Percentiles rank a stretch among this genome's conserved stretches.
Conservation (phyloP, 2,329 filamentous ascomycete species). For the Dactylellina leptospora region DNA sequence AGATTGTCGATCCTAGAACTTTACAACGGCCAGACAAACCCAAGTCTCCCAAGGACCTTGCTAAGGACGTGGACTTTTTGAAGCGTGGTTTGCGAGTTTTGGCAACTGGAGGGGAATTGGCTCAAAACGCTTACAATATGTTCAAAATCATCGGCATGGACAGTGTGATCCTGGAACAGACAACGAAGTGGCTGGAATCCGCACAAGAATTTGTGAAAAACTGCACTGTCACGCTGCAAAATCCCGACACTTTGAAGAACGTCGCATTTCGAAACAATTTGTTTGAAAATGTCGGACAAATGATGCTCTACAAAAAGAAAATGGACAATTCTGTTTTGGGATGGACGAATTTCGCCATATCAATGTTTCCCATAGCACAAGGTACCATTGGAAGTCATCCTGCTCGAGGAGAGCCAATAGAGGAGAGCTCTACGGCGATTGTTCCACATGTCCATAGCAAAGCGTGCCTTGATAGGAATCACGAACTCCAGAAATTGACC, state of each 20-base stretch:
- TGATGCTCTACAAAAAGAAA: conserved; percentile 48
- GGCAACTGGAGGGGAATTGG: conserved; percentile 29
- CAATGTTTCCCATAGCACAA: conserved; percentile 29
- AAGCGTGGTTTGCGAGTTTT: conserved; percentile 44
- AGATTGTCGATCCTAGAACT: conserved; percentile 44
- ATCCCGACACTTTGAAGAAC: conserved; percentile 22
- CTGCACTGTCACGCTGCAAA: not conserved
- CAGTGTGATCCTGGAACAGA: conserved; percentile 26
- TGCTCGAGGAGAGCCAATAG: not conserved
- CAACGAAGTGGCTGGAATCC: conserved; percentile 20
- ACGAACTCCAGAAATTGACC: conserved; percentile 42
- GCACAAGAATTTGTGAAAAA: conserved; percentile 20
- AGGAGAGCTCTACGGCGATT: conserved; percentile 6
- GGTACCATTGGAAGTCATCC: conserved; percentile 6
- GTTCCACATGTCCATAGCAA: conserved; percentile 32
- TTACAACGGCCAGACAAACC: conserved; percentile 42
- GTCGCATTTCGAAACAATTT: conserved; percentile 11
- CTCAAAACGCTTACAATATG: conserved; percentile 35
- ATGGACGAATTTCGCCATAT: conserved; percentile 49
- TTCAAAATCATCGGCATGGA: conserved; percentile 44
- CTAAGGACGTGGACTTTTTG: conserved; percentile 52
- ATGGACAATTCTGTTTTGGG: conserved; percentile 46
- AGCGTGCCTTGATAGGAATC: conserved; percentile 29
- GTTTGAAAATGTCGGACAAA: conserved; percentile 29
- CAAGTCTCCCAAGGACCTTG: conserved; percentile 49